Evolutionary conservation across 371 early-diverging fungal species (phyloP), one percentile per base, ranked within the genome.

Genomic region (Mucor circinelloides): DNA sequence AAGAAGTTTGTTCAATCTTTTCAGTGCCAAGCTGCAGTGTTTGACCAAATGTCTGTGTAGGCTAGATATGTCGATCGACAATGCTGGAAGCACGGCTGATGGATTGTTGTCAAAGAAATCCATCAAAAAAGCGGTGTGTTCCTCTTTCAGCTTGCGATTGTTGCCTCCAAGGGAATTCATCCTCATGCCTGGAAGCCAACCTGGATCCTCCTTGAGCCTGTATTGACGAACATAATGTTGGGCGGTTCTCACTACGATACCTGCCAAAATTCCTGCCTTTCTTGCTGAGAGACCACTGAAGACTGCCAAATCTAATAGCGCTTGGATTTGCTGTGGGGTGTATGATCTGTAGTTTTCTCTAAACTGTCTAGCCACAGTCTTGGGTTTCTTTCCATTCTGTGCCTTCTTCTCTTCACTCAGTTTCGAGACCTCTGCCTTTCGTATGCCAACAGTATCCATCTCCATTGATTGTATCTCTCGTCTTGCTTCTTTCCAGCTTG

Each of bases 231-330:
- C 56, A 58, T 71, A 61, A 38, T 66, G 42, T 48, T 64, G 67
- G 4, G 64, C 64, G 21, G 60, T 67, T 57, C 36, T 44, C 10
- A 55, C 42, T 30, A 30, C 42, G 10, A 71, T 71, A 0, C 59
- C 72, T 25, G 57, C 30, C 2, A n/a, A 48, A 36, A 64, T 9
- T 23, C 40, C 59, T 40, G 64, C 59, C 52, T 66, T 12, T 61
- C 66, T 61, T 27, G 62, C 63, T 34, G 70, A 50, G 19, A 61
- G 15, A 13, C 67, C 67, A 54, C 59, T 23, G 27, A 66, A 63
- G 15, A 71, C 63, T 46, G 58, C 55, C 58, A 71, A 56, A 46
- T 66, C 66, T 50, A 71, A 28, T 2, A 71, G 57, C 21, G 63
- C 60, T 66, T 67, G 71, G 19, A 67, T 38, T 61, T 71, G 63